Percentiles rank a stretch among this genome's conserved stretches.
phyloP scores from a whole-genome alignment of 306 rosid genomes.

The Medicago lupulina region DNA sequence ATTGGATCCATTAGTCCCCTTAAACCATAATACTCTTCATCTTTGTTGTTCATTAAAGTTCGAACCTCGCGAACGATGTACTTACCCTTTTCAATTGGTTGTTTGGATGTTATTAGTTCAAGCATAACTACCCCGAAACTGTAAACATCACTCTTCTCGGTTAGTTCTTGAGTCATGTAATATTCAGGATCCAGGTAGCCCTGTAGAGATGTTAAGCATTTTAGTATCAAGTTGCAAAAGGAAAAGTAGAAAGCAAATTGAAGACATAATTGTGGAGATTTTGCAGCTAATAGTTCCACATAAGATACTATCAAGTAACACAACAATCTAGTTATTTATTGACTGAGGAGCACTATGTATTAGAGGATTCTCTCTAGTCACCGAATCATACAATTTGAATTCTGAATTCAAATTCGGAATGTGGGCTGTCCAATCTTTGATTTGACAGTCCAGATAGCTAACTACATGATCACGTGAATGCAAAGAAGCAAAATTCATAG shows the following conservation, averaged over 20 bases:
- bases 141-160: conserved; percentile 90
- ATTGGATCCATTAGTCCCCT: conserved; percentile 66
- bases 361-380: too few species aligned
- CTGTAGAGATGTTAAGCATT: conserved; percentile 51
- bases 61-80: conserved; percentile 80
- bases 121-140: conserved; percentile 95
- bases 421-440: too few species aligned
- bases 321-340: too few species aligned
- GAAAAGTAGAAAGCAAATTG: too few species aligned
- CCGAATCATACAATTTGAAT: too few species aligned
- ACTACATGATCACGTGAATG: not conserved
- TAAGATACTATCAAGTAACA: too few species aligned
- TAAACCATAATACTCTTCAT: conserved; percentile 71
- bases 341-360: too few species aligned
- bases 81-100: conserved; percentile 89
- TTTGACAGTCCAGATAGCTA: not conserved
- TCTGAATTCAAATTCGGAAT: too few species aligned
- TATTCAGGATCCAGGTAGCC: conserved; percentile 96
- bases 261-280: too few species aligned
- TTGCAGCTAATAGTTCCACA: not conserved
- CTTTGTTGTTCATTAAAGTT: conserved; percentile 52
- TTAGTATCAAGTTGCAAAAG: conserved; percentile 4
- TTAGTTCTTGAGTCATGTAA: conserved; percentile 88
- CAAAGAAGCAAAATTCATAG: not conserved
- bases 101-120: conserved; percentile 81